A percentile compares a stretch with the other conserved stretches of the same genome.
These are phyloP conservation scores for Pezizomycotina sp. DNA, from an alignment of 2,329 filamentous ascomycete species.

Conservation along the genomic window DNA sequence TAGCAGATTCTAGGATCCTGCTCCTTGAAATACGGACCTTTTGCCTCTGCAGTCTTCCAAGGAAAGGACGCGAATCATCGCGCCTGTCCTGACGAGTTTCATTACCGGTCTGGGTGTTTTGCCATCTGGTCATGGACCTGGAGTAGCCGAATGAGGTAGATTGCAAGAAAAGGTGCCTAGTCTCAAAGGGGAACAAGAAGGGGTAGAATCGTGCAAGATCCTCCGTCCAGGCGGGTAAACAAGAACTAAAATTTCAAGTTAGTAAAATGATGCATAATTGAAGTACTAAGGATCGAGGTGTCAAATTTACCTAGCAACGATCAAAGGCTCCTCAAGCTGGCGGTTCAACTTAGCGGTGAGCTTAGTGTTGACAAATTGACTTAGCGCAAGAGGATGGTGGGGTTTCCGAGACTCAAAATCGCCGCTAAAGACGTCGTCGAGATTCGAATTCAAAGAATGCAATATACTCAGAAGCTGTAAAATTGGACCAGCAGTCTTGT, in stretches of 20 bases:
- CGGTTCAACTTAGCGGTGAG: slow-evolving; percentile 93
- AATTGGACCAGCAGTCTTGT: slow-evolving; percentile 73
- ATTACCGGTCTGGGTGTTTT: slow-evolving; percentile 69
- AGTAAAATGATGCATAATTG: too few species aligned
- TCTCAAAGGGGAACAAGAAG: slow-evolving; percentile 96
- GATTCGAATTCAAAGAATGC: slow-evolving; percentile 80
- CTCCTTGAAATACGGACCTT: slow-evolving; percentile 92
- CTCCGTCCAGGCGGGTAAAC: slow-evolving; percentile 87
- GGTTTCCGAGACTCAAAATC: slow-evolving; percentile 50
- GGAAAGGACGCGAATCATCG: slow-evolving; percentile 74
- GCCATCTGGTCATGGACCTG: slow-evolving; percentile 93
- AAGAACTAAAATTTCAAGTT: too few species aligned
- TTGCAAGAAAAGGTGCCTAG: slow-evolving; percentile 86
- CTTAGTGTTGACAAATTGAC: slow-evolving; percentile 97
- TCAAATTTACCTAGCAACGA: too few species aligned
- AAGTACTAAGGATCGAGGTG: too few species aligned
- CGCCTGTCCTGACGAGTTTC: slow-evolving; percentile 66
- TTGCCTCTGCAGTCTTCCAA: slow-evolving; percentile 80
- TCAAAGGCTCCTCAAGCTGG: slow-evolving; percentile 87
- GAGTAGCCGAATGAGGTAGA: slow-evolving; percentile 98
- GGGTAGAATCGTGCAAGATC: slow-evolving; percentile 85
- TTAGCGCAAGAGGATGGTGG: slow-evolving; percentile 62
- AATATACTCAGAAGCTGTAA: slow-evolving; percentile 74
- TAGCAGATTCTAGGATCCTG: slow-evolving; percentile 88
- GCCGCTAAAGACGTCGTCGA: slow-evolving; percentile 75